A percentile compares a stretch with the other conserved stretches of the same genome.
Conservation (phyloP, 371 early-diverging fungal genomes). For the Furculomyces boomerangus region DNA sequence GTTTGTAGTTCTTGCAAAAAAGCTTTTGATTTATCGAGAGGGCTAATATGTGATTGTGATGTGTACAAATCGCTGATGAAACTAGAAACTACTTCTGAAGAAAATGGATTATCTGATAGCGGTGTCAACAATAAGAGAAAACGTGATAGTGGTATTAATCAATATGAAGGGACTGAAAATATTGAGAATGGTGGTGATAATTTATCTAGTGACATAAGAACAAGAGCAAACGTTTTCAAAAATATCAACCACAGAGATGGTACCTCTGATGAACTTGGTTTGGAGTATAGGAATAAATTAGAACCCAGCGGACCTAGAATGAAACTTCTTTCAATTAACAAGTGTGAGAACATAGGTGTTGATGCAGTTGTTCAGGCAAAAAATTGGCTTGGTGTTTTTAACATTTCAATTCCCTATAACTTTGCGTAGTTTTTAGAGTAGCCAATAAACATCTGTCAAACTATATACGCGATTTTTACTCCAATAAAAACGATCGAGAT, state of each 20-base stretch:
- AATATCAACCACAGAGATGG: neutral
- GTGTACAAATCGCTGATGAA: too few relatives aligned
- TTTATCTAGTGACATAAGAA: neutral
- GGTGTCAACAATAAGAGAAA: neutral
- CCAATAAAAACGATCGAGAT: too few relatives aligned
- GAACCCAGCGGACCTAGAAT: neutral
- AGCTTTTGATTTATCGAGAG: too few relatives aligned
- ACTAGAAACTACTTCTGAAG: neutral
- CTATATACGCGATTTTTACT: too few relatives aligned
- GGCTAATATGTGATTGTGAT: too few relatives aligned
- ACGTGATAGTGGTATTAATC: neutral
- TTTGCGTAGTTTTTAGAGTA: neutral
- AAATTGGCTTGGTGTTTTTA: neutral
- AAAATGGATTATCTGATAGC: neutral
- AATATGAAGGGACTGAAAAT: too few relatives aligned
- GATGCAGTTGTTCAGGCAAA: neutral
- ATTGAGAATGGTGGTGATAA: too few relatives aligned
- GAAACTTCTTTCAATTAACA: neutral
- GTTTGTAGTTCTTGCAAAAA: too few relatives aligned
- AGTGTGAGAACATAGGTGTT: neutral
- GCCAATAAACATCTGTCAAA: too few relatives aligned
- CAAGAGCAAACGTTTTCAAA: neutral
- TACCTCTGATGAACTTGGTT: neutral
- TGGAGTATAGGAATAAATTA: neutral
- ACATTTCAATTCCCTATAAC: neutral